Base-by-base conservation (phyloP, 2,329 filamentous ascomycete genomes). In the Lizonia empirigonia region DNA sequence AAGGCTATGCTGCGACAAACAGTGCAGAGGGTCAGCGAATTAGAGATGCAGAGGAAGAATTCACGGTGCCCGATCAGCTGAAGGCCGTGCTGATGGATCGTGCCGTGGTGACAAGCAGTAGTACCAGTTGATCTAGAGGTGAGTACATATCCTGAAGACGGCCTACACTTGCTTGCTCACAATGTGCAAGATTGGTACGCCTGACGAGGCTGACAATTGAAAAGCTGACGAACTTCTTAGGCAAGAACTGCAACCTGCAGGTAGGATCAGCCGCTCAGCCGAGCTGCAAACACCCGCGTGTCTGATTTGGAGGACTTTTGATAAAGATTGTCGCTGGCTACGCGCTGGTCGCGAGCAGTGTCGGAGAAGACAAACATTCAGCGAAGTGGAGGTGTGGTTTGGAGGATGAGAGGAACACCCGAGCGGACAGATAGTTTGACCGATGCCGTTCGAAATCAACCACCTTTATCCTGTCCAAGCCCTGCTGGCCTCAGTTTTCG, bases 1-100 rank as follows among this genome's bases (percentile, higher is more conserved):
- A 66, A 36, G 54, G 55, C 15, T 49, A 60, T 10, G 55, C 55
- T n/a, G 20, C 51, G 1, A 58, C 60, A 18, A 60, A 64, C 19
- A 54, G 52, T 19, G 40, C 40, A 3, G 50, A 53, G 2, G 62
- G 60, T 2, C 51, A 58, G 18, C 52, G 39, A 9, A 44, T 66
- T 7, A 59, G 57, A 36, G 60, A 65, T 12, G 62, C 64, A 27
- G 58, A 67, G 27, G 63, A 60, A 32, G 41, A 38, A 13, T 64
- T 64, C 24, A 55, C 63, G 4, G 19, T 59, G 9, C 35, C 44
- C 1, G 44, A 52, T 13, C 22, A 47, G 7, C 36, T 42, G 41
- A 42, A 46, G n/a, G 41, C 37, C 12, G 32, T 46, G 7, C 32
- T 33, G 42, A 52, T 52, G 49, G 20, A 33, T 23, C 42, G 37